Conservation (phyloP, 495 filamentous ascomycete species). For the Penicillium malachiteum region DNA sequence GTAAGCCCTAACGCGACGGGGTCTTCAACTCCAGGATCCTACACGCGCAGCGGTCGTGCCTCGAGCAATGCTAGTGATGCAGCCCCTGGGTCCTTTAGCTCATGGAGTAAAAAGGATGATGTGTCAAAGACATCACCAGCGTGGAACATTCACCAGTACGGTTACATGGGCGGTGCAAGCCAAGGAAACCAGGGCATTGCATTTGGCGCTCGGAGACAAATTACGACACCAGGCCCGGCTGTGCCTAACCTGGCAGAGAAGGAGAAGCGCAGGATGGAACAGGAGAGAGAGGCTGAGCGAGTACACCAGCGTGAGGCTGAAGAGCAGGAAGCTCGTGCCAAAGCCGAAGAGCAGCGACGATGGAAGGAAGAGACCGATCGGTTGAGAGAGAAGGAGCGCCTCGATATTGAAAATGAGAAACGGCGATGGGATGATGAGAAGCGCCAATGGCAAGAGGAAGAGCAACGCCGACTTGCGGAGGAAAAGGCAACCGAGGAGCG, state of each 20-base stretch:
- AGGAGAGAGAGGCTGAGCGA: conserved; percentile 67
- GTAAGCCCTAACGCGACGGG: conserved; percentile 74
- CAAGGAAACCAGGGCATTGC: conserved; percentile 93
- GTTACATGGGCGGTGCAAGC: conserved; percentile 96
- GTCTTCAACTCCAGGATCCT: conserved; percentile 41
- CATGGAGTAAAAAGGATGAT: conserved; percentile 85
- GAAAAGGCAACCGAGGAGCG: conserved; percentile 69
- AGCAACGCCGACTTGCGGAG: conserved; percentile 69
- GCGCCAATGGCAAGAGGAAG: conserved; percentile 76
- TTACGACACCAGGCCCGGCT: conserved; percentile 75
- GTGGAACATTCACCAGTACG: conserved; percentile 99
- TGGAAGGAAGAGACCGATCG: conserved; percentile 80
- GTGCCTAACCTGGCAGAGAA: conserved; percentile 74
- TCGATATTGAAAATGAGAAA: conserved; percentile 71
- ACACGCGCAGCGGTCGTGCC: conserved; percentile 50
- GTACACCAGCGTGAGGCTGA: conserved; percentile 62
- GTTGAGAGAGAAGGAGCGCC: conserved; percentile 66
- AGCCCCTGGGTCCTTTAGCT: conserved; percentile 66
- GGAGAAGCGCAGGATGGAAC: conserved; percentile 58
- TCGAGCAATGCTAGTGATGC: conserved; percentile 67
- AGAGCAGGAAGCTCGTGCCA: conserved; percentile 64
- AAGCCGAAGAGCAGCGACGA: conserved; percentile 66
- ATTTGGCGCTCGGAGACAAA: conserved; percentile 89
- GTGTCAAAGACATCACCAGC: conserved; percentile 80
- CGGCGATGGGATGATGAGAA: conserved; percentile 83